These are phyloP conservation scores for Phytophthora quininea DNA, from an alignment of 352 stramenopile species.

Conservation along the genomic window DNA sequence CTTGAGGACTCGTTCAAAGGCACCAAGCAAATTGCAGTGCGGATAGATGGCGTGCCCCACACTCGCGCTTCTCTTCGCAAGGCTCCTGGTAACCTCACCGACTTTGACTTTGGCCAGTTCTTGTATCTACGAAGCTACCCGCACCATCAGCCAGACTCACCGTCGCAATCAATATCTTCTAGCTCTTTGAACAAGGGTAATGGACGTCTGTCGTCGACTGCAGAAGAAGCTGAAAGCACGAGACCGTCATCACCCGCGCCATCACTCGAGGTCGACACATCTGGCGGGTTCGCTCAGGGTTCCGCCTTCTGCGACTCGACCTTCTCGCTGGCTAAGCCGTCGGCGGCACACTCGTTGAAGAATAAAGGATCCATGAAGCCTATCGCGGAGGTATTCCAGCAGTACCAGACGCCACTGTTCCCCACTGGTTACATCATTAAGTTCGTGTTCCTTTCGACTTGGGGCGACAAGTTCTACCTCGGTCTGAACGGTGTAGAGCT, in stretches of 20 bases:
- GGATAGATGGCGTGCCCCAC: constrained; percentile 53
- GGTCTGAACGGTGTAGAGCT: constrained; percentile 85
- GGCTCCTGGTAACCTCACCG: constrained; percentile 70
- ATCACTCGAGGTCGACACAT: constrained; percentile 2
- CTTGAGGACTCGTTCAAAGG: constrained; percentile 83
- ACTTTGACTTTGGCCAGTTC: constrained; percentile 89
- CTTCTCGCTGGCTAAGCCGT: constrained; percentile 16
- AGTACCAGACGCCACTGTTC: constrained; percentile 89
- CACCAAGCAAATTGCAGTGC: constrained; percentile 62
- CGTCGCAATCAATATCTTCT: constrained; percentile 15
- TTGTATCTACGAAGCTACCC: constrained; percentile 50
- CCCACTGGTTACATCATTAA: constrained; percentile 89
- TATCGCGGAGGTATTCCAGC: constrained; percentile 71
- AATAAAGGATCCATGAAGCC: constrained; percentile 47
- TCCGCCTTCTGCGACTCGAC: constrained; percentile 13
- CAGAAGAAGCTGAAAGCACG: constrained; percentile 18
- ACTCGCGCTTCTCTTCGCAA: constrained; percentile 76
- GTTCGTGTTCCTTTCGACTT: constrained; percentile 78
- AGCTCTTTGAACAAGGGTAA: constrained; percentile 17
- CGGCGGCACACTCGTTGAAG: constrained; percentile 1
- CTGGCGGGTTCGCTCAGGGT: constrained; percentile 8
- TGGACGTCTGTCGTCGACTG: not conserved
- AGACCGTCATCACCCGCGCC: constrained; percentile 16
- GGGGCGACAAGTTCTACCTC: constrained; percentile 80
- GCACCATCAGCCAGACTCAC: constrained; percentile 8